Percentiles rank a stretch among this genome's conserved stretches.
phyloP scores from a whole-genome alignment of 768 basidiomycete genomes.

The Termitomyces sp. region DNA sequence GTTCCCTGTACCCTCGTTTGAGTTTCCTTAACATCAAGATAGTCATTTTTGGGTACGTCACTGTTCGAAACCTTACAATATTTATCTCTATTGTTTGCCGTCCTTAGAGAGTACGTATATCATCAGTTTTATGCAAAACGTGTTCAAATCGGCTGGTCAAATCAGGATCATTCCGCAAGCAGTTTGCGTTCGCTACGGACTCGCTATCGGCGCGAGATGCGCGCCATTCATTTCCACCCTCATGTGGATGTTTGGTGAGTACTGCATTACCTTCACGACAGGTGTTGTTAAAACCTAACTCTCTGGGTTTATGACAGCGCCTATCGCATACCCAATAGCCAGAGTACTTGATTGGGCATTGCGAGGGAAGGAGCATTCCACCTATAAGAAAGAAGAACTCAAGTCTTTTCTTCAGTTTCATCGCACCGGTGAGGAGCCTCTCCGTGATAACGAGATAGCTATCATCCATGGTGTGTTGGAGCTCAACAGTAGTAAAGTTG shows the following conservation, averaged over 20 bases:
- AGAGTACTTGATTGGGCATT: conserved; percentile 78
- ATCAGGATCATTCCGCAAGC: conserved; percentile 62
- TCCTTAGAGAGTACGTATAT: conserved; percentile 57
- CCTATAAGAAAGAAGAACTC: conserved; percentile 78
- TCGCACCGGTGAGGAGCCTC: conserved; percentile 67
- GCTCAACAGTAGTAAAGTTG: conserved; percentile 70
- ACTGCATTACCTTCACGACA: conserved; percentile 19
- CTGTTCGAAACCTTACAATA: neutral
- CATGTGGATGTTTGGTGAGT: conserved; percentile 56
- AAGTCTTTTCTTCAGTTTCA: conserved; percentile 81
- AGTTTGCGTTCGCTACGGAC: conserved; percentile 71
- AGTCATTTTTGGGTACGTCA: conserved; percentile 78
- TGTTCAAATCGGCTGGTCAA: neutral
- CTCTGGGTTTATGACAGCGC: conserved; percentile 45
- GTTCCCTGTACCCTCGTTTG: neutral
- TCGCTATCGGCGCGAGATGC: conserved; percentile 72
- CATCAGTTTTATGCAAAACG: neutral
- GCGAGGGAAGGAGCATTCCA: conserved; percentile 63
- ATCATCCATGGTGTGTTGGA: conserved; percentile 78
- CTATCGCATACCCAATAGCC: conserved; percentile 78
- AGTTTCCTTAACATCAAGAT: neutral
- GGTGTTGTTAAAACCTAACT: neutral
- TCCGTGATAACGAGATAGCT: conserved; percentile 75
- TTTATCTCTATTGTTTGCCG: conserved; percentile 7
- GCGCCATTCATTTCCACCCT: conserved; percentile 66